phyloP scores from a whole-genome alignment of 192 early-diverging fungal species.

The Coemansia sp. region DNA sequence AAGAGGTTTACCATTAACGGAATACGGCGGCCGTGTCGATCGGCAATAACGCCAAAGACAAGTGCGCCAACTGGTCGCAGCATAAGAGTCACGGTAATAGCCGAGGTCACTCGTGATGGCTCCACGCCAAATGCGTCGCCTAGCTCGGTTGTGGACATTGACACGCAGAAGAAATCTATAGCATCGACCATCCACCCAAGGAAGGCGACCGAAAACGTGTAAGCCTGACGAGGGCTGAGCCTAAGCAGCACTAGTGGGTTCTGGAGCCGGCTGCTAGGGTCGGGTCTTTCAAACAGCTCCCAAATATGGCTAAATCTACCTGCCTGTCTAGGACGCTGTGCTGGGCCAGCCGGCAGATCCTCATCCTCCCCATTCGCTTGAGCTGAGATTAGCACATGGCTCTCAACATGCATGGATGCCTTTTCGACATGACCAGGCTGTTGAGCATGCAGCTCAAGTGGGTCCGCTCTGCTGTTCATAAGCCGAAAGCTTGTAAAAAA shows the following conservation, averaged over 20 bases:
- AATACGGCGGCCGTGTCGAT: constrained; percentile 65
- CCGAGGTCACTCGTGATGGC: constrained; percentile 59
- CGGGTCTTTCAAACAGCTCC: constrained; percentile 37
- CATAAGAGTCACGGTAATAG: constrained; percentile 68
- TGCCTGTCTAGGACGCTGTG: background rate
- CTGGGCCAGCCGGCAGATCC: background rate
- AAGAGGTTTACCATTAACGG: constrained; percentile 68
- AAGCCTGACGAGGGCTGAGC: constrained; percentile 42
- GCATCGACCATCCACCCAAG: constrained; percentile 75
- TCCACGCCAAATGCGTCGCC: constrained; percentile 57
- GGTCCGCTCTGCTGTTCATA: background rate
- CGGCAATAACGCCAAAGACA: constrained; percentile 67
- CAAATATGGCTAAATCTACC: constrained; percentile 9
- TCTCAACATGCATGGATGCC: background rate
- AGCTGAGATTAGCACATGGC: background rate
- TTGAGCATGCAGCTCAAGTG: background rate
- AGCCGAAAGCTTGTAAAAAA: background rate
- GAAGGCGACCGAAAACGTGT: constrained; percentile 55
- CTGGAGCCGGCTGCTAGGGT: constrained; percentile 21
- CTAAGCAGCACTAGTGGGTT: constrained; percentile 36
- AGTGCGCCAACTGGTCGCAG: constrained; percentile 70
- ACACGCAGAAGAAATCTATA: constrained; percentile 68
- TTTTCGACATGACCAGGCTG: background rate
- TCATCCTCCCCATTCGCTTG: background rate
- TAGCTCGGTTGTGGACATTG: constrained; percentile 57